Conservation (phyloP, 805 yeast species). For the Ascoidea asiatica region DNA sequence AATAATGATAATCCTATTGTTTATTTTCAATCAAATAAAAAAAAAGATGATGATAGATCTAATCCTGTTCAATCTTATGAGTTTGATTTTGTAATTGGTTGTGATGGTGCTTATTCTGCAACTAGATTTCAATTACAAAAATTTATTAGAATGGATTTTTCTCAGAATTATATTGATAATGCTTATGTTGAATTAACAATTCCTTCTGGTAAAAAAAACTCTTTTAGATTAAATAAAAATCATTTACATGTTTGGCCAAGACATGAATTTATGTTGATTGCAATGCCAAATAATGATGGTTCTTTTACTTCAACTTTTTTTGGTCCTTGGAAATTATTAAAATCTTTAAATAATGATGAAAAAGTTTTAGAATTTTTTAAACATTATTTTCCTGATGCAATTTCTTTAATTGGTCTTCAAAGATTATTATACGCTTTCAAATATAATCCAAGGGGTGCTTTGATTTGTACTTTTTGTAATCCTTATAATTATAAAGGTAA, state of each 20-base stretch:
- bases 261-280: constrained; percentile 75
- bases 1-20: constrained; percentile 13
- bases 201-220: constrained; percentile 34
- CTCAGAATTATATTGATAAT: constrained; percentile 72
- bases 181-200: constrained; percentile 72
- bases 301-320: constrained; percentile 85
- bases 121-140: constrained; percentile 59
- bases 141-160: constrained; percentile 49
- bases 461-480: constrained; percentile 54
- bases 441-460: constrained; percentile 60
- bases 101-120: constrained; percentile 76
- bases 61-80: constrained; percentile 12
- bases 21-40: constrained; percentile 10
- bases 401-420: constrained; percentile 47
- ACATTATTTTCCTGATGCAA: constrained; percentile 62
- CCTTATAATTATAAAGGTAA: constrained; percentile 58
- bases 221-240: constrained; percentile 50
- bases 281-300: constrained; percentile 73
- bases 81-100: constrained; percentile 60
- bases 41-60: constrained; percentile 6
- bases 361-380: constrained; percentile 41
- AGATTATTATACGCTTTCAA: constrained; percentile 34
- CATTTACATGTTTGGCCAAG: constrained; percentile 93
- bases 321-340: constrained; percentile 62
- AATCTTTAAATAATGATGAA: constrained; percentile 30